Base-by-base conservation (phyloP, 176 grass and related monocot genomes). In the Miscanthus lutarioriparius region DNA sequence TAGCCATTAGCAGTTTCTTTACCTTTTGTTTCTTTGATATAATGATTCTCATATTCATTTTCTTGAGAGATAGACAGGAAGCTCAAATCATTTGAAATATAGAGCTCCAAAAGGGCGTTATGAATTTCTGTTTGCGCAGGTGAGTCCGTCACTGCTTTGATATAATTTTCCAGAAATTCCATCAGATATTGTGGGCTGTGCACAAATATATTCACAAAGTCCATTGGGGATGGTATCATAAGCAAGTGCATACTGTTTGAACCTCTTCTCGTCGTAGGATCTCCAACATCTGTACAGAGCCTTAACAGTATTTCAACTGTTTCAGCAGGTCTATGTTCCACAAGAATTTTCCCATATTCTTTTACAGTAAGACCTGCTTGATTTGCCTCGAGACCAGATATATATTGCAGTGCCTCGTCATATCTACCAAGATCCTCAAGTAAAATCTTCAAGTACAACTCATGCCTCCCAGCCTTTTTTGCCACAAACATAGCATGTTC, bases 351-450 rank as follows among this genome's bases (percentile, higher is more conserved):
- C 33, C 96, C 96, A 61, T 96, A 94, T 81, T 99, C 93, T 91
- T 99, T 99, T 72, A 96, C 83, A 61, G 91, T 96, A 79, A 89
- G 84, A 86, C 96, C 91, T 80, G 93, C 93, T 94, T 99, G 88
- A 56, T 99, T 95, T 63, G 93, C 83, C 82, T 93, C 93, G 40
- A 99, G 96, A 53, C 96, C 45, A 53, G 91, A 96, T 84, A 99
- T 99, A 72, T 99, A 99, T 83, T 89, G 85, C 67, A 99, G 86
- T 26, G 91, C 93, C 81, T 96, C 93, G 86, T 96, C 84, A 70
- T 96, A 99, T 83, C 93, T 90, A 80, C 79, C 93, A 89, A 99
- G 93, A 85, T 99, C 96, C 90, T 99, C 96, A 26, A 99, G 91
- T 84, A 99, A 90, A 89, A 96, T 95, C 66, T 99, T 99, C 77